Conservation (phyloP, 306 rosid genomes). For the Echinosophora koreensis region DNA sequence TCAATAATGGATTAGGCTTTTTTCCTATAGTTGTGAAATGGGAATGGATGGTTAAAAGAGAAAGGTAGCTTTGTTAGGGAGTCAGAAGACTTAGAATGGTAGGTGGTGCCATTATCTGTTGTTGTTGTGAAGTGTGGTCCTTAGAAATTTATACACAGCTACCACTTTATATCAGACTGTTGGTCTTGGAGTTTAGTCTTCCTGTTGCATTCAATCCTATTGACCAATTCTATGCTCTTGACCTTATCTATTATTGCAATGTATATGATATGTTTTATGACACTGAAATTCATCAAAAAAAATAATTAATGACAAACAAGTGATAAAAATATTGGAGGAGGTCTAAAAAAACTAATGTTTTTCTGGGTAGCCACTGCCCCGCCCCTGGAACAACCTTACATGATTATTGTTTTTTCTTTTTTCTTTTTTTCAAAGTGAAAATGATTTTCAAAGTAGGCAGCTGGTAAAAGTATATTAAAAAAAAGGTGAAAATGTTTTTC, state of each 20-base stretch:
- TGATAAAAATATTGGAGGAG: no score
- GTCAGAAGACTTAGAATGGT: constrained; percentile 6
- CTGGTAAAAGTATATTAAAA: no score
- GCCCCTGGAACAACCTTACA: no score
- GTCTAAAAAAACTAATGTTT: no score
- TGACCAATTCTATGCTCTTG: constrained; percentile 6
- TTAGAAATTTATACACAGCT: background rate
- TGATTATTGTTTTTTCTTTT: no score
- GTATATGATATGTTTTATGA: background rate
- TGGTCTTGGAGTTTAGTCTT: constrained; percentile 2
- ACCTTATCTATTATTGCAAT: background rate
- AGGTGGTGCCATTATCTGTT: background rate
- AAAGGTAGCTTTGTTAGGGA: background rate
- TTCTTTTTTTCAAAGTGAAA: no score
- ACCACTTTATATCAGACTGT: background rate
- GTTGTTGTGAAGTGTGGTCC: background rate
- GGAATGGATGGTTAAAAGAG: background rate
- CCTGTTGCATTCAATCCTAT: background rate
- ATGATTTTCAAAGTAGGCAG: no score
- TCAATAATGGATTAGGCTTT: constrained; percentile 4
- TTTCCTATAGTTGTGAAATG: background rate
- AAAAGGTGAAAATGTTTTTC: no score
- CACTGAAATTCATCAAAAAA: background rate
- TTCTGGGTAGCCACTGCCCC: no score
- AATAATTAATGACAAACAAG: no score